Percentiles rank a stretch among this genome's conserved stretches.
Evolutionary conservation across 352 stramenopile species (phyloP).

Genomic region (Phytophthora ohioensis): DNA sequence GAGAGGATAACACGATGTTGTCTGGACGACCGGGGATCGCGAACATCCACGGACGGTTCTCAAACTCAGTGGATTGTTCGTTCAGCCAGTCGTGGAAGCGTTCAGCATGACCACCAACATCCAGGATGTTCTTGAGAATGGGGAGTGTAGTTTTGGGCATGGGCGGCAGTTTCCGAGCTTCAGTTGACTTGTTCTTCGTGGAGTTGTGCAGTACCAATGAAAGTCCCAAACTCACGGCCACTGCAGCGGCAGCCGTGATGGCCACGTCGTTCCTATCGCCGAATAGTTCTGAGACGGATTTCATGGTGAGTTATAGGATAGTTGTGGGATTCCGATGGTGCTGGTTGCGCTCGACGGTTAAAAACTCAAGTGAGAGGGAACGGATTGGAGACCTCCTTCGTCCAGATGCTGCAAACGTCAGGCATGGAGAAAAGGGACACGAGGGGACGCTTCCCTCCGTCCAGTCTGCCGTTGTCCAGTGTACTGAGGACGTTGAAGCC

Average conservation of each 20-base stretch:
- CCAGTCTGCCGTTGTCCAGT: background rate
- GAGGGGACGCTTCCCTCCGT: background rate
- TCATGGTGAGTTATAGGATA: slow-evolving; percentile 14
- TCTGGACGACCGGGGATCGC: slow-evolving; percentile 40
- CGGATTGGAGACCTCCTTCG: background rate
- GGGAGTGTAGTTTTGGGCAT: slow-evolving; percentile 43
- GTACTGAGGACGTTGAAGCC: background rate
- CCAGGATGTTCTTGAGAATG: slow-evolving; percentile 54
- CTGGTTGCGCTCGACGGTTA: background rate
- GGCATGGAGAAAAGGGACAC: slow-evolving; percentile 8
- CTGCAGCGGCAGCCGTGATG: slow-evolving; percentile 24
- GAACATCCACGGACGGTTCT: slow-evolving; percentile 52
- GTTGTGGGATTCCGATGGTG: slow-evolving; percentile 6
- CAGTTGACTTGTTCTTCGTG: slow-evolving; percentile 25
- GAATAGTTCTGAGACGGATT: slow-evolving; percentile 29
- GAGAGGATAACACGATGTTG: slow-evolving; percentile 50
- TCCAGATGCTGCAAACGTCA: slow-evolving; percentile 5
- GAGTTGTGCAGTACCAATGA: slow-evolving; percentile 32
- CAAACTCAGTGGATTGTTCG: slow-evolving; percentile 45
- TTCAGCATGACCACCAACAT: slow-evolving; percentile 32
- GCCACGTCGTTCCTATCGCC: slow-evolving; percentile 22
- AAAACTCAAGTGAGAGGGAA: slow-evolving; percentile 21
- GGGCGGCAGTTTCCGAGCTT: slow-evolving; percentile 34
- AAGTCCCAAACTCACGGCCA: slow-evolving; percentile 39
- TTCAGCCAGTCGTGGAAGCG: slow-evolving; percentile 63